A percentile compares a stretch with the other conserved stretches of the same genome.
Evolutionary conservation across 306 rosid species (phyloP).

Genomic region (Lithocarpus polystachyus): DNA sequence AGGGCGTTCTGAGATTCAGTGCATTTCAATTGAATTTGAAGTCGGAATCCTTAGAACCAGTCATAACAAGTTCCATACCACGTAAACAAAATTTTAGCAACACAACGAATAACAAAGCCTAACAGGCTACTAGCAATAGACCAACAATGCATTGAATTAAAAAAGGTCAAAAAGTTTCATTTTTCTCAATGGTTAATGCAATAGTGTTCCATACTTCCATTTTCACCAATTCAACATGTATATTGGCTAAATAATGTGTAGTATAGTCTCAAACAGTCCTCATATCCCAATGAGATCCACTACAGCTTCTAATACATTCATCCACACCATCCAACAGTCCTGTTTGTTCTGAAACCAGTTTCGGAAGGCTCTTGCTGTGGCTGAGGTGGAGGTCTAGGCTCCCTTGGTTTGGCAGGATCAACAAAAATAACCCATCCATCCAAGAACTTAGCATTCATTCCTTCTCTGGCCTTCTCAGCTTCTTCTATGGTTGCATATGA

Average conservation of each 20-base stretch:
- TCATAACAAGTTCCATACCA: background rate
- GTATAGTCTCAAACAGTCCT: constrained; percentile 14
- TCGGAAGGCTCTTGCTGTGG: constrained; percentile 52
- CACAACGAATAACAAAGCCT: background rate
- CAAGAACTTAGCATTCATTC: constrained; percentile 85
- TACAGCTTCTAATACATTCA: constrained; percentile 27
- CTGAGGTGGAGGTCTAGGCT: constrained; percentile 66
- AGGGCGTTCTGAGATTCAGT: no score
- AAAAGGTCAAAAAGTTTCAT: background rate
- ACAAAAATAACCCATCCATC: constrained; percentile 98
- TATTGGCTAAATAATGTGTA: constrained; percentile 5
- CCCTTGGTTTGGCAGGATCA: constrained; percentile 91
- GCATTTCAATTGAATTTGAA: background rate
- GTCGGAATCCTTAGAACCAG: background rate
- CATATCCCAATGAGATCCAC: constrained; percentile 7
- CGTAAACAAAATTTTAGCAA: background rate
- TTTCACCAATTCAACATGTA: background rate
- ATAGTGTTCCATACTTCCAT: background rate
- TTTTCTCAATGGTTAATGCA: background rate
- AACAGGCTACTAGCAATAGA: background rate
- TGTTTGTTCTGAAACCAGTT: constrained; percentile 69
- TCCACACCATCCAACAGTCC: constrained; percentile 91
- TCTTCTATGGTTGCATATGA: constrained; percentile 62
- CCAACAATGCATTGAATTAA: background rate
- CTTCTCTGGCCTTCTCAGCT: constrained; percentile 82